Evolutionary conservation across 768 basidiomycete genomes (phyloP).

Genomic region (Coprinopsis cinerea): DNA sequence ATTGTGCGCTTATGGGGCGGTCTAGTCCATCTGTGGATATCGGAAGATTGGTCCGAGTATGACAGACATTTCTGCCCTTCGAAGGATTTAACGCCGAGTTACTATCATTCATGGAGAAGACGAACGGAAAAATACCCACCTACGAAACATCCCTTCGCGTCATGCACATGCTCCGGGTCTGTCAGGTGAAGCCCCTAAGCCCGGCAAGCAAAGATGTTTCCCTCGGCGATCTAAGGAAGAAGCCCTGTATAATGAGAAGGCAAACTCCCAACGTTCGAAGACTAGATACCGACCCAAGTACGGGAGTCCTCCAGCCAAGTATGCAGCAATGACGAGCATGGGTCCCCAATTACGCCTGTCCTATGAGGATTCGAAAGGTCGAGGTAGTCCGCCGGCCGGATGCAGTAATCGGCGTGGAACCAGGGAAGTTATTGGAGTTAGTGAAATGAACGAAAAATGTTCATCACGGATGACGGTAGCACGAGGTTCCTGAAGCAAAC

Average conservation of each 20-base stretch:
- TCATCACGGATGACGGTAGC: neutral
- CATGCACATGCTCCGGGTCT: neutral
- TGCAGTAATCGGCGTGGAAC: neutral
- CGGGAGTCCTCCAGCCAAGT: neutral
- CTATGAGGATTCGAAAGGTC: no score
- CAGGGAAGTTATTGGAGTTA: neutral
- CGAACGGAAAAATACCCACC: neutral
- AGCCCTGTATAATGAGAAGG: neutral
- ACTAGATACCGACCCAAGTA: neutral
- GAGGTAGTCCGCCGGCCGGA: neutral
- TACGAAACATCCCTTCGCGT: neutral
- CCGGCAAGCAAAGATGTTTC: neutral
- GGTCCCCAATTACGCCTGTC: no score
- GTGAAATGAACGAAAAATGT: neutral
- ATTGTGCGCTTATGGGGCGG: no score
- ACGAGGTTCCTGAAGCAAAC: neutral
- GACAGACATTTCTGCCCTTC: no score
- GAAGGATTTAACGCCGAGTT: no score
- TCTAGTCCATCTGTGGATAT: no score
- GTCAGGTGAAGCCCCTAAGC: neutral
- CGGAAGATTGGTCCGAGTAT: no score
- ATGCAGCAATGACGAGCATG: neutral
- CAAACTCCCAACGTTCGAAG: neutral
- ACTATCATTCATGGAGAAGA: neutral
- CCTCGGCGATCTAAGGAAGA: neutral